Evolutionary conservation across 2,329 filamentous ascomycete species (phyloP), one percentile per base, ranked within the genome.

Genomic region (Aspergillus pseudonomiae): DNA sequence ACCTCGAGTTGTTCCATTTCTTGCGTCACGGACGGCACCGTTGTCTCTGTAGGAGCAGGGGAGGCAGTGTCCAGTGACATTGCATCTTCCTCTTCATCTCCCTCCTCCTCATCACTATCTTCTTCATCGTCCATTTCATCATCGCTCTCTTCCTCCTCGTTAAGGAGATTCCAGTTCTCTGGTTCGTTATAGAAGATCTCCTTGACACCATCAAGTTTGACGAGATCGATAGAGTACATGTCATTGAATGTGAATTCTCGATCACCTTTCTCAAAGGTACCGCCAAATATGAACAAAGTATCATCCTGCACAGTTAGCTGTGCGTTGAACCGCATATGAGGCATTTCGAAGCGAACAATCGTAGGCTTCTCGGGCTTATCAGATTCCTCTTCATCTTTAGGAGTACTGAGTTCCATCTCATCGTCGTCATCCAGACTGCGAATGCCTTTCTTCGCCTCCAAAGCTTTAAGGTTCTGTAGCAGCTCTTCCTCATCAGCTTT

Each of bases 181-280:
- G 94, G 89, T 70, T 96, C 91, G 59, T 92, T 86, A 75, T 85
- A 91, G 81, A 94, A 98, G 55, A 98, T 87, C 78, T 97, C 91
- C 75, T 93, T 94, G 68, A 95, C 94, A 4, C 95, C 95, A 70
- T 98, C 93, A 65, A 99, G 84, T 78, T 97, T 97, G 64, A 91
- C 94, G n/a, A 99, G 83, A 73, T 99, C 93, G 64, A 98, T 89
- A 2, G 93, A 90, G 79, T 96, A 96, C 78, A 99, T 84, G 72
- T 99, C 95, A 70, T 97, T 94, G 77, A 98, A 97, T 0, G 94
- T 98, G 73, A 91, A 97, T 77, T 99, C 95, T 26, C 92, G 87
- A 72, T 99, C 95, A 21, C 92, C 94, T 75, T 96, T 95, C 75
- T 99, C 95, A 72, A 91, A 97, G 0, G 94, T 99, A 21, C 95